Evolutionary conservation across 495 filamentous ascomycete genomes (phyloP).

Genomic region (Tuber brumale): DNA sequence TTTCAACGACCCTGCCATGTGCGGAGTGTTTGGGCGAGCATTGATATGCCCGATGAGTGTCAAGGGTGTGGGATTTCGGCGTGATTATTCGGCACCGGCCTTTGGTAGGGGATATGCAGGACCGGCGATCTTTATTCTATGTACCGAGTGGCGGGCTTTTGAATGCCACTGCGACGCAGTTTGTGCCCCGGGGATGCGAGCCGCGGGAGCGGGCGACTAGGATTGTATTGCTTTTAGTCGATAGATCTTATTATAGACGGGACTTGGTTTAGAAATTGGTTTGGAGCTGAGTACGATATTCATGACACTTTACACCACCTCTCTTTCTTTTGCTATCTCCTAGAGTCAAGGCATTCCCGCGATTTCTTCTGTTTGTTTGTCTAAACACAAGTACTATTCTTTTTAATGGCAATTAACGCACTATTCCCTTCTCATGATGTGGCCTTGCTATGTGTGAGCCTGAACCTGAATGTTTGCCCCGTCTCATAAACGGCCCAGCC

Average conservation of each 20-base stretch:
- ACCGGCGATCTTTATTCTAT: background rate
- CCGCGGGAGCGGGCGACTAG: background rate
- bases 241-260: background rate
- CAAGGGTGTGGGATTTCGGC: slow-evolving; percentile 4
- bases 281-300: background rate
- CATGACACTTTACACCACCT: background rate
- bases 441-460: background rate
- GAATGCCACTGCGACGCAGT: background rate
- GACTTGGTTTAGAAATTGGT: background rate
- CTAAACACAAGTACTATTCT: background rate
- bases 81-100: background rate
- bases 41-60: slow-evolving; percentile 10
- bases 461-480: background rate
- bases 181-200: background rate
- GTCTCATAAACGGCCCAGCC: background rate
- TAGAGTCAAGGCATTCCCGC: background rate
- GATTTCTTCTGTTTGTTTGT: background rate
- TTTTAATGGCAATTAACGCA: background rate
- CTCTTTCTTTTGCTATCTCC: background rate
- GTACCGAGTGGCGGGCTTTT: background rate
- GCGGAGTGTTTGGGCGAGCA: slow-evolving; percentile 9
- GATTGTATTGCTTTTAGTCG: background rate
- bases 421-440: background rate
- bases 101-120: background rate
- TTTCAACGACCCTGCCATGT: slow-evolving; percentile 4